These are phyloP conservation scores for Penstemon eatonii DNA, from an alignment of 257 asterid genomes.

Conservation along the genomic window DNA sequence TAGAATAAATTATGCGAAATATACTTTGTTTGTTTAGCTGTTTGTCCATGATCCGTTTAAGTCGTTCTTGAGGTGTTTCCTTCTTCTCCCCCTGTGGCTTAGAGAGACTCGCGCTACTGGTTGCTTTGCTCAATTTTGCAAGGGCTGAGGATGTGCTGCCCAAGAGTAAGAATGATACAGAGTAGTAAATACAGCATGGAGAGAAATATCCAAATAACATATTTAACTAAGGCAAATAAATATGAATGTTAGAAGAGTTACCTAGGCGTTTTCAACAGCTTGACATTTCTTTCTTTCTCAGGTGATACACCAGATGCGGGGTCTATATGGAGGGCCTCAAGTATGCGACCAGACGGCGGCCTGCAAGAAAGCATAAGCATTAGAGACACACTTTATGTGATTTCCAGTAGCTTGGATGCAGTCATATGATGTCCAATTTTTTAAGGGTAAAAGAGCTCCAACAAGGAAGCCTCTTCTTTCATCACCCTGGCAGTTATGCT, in stretches of 20 bases:
- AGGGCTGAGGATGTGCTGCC: slow-evolving; percentile 87
- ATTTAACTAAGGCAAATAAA: neutral
- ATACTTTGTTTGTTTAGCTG: slow-evolving; percentile 98
- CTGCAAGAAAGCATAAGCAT: slow-evolving; percentile 70
- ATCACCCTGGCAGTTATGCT: slow-evolving; percentile 46
- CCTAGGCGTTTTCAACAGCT: slow-evolving; percentile 70
- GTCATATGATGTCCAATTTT: slow-evolving; percentile 40
- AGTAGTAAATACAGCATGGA: slow-evolving; percentile 15
- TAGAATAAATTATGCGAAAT: slow-evolving; percentile 40
- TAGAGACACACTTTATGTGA: slow-evolving; percentile 41
- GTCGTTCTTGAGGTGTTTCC: slow-evolving; percentile 99
- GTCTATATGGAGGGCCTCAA: slow-evolving; percentile 96
- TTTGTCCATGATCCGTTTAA: slow-evolving; percentile 93
- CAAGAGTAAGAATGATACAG: slow-evolving; percentile 23
- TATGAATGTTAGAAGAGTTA: slow-evolving; percentile 22
- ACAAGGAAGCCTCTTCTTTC: slow-evolving; percentile 50
- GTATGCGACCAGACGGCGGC: slow-evolving; percentile 86
- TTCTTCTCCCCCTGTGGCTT: slow-evolving; percentile 93
- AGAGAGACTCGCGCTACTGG: slow-evolving; percentile 59
- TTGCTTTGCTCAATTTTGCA: slow-evolving; percentile 75
- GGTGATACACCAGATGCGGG: slow-evolving; percentile 94
- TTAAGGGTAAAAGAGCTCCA: slow-evolving; percentile 52
- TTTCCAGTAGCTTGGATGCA: slow-evolving; percentile 43
- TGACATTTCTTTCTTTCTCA: slow-evolving; percentile 69
- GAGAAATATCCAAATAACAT: slow-evolving; percentile 2